A percentile compares a stretch with the other conserved stretches of the same genome.
Conservation (phyloP, 148 eudicot genomes). For the Rhododendron vialii region DNA sequence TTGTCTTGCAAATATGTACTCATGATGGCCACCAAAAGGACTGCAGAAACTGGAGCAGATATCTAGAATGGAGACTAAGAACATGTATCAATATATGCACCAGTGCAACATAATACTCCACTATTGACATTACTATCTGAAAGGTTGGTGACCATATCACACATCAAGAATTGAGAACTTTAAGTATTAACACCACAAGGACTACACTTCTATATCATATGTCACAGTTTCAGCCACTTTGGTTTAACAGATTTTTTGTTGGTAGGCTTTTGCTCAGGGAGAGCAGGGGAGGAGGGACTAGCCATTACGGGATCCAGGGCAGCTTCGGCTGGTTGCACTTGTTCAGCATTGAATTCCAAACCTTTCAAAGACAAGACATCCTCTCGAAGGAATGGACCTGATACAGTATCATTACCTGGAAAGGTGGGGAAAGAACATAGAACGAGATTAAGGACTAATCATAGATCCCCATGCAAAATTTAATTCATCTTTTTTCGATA, state of each 20-base stretch:
- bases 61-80: background rate
- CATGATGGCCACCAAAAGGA: background rate
- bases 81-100: background rate
- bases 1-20: background rate
- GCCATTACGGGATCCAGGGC: constrained; percentile 26
- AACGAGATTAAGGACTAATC: background rate
- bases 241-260: constrained; percentile 72
- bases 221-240: constrained; percentile 80
- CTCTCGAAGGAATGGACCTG: constrained; percentile 62
- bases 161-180: background rate
- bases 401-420: constrained; percentile 11
- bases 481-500: background rate
- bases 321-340: constrained; percentile 29
- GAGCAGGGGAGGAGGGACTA: constrained; percentile 24
- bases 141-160: background rate
- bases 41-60: background rate
- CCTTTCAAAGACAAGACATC: constrained; percentile 66
- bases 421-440: background rate
- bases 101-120: background rate
- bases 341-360: constrained; percentile 36
- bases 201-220: background rate
- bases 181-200: background rate
- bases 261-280: constrained; percentile 44
- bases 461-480: background rate
- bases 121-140: background rate